phyloP scores from a whole-genome alignment of 805 yeast genomes.

The Yarrowia porcina region DNA sequence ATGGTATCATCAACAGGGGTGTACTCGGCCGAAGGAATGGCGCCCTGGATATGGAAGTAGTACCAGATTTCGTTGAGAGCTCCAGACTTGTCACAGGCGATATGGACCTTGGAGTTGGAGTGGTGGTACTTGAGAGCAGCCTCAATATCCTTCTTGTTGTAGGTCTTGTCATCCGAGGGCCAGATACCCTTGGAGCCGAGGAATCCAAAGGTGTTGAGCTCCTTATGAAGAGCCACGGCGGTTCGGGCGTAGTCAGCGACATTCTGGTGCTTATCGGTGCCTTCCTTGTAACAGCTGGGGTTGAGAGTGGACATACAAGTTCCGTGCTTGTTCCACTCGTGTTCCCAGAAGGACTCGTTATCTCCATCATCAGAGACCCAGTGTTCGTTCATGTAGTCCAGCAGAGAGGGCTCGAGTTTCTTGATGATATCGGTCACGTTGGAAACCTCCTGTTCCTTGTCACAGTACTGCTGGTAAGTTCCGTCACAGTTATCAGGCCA shows the following conservation, averaged over 20 bases:
- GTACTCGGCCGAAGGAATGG: slow-evolving; percentile 63
- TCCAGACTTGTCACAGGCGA: slow-evolving; percentile 51
- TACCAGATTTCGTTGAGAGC: slow-evolving; percentile 73
- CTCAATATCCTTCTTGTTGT: slow-evolving; percentile 46
- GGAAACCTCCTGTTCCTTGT: slow-evolving; percentile 52
- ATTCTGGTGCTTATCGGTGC: slow-evolving; percentile 36
- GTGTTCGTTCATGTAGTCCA: slow-evolving; percentile 51
- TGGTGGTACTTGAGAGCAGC: slow-evolving; percentile 39
- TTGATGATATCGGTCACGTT: slow-evolving; percentile 49
- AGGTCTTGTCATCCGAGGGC: slow-evolving; percentile 60
- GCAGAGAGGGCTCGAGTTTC: slow-evolving; percentile 46
- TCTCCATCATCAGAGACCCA: slow-evolving; percentile 76
- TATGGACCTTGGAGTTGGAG: slow-evolving; percentile 52
- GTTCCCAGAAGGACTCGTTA: slow-evolving; percentile 75
- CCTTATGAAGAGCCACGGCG: slow-evolving; percentile 54
- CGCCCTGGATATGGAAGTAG: slow-evolving; percentile 70
- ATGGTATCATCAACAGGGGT: slow-evolving; percentile 52
- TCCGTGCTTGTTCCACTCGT: slow-evolving; percentile 92
- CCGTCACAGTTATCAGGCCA: slow-evolving; percentile 93
- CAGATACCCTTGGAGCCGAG: slow-evolving; percentile 62
- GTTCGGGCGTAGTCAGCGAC: slow-evolving; percentile 70
- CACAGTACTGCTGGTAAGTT: slow-evolving; percentile 74
- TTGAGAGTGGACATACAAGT: slow-evolving; percentile 82
- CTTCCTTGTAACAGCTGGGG: slow-evolving; percentile 59
- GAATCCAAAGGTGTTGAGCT: slow-evolving; percentile 65